phyloP scores from a whole-genome alignment of 2,329 filamentous ascomycete species.

The Coniella lustricola region DNA sequence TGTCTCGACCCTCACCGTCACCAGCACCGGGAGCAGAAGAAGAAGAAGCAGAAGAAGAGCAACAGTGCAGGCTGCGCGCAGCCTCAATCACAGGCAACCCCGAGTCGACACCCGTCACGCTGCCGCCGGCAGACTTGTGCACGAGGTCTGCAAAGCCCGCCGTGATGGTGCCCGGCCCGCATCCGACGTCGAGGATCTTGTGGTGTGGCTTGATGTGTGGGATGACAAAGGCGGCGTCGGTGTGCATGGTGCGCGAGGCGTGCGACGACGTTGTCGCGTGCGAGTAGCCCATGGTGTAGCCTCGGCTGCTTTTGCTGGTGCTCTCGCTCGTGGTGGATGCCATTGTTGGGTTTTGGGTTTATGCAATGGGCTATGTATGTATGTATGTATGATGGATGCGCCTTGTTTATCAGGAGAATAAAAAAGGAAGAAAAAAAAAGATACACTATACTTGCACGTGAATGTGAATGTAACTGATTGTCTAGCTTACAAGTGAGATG shows the following conservation, averaged over 20 bases:
- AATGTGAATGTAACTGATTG: no score
- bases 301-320: not conserved
- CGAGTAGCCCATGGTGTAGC: slow-evolving; percentile 10
- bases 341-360: not conserved
- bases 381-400: no score
- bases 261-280: slow-evolving; percentile 4
- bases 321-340: not conserved
- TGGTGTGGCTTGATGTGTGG: slow-evolving; percentile 6
- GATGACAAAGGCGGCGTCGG: slow-evolving; percentile 9
- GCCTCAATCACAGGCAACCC: not conserved
- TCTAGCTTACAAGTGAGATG: no score
- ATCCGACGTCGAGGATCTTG: slow-evolving; percentile 9
- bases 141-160: slow-evolving; percentile 3
- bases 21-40: no score
- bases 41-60: not conserved
- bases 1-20: not conserved
- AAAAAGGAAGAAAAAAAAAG: no score
- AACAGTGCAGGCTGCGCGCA: not conserved
- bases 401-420: no score
- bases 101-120: slow-evolving; percentile 7
- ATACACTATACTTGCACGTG: no score
- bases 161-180: slow-evolving; percentile 12
- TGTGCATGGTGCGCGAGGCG: slow-evolving; percentile 10
- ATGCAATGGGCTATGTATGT: no score
- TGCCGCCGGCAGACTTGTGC: not conserved